These are phyloP conservation scores for Cyberlindnera mississippiensis DNA, from an alignment of 805 yeast genomes.

Conservation along the genomic window DNA sequence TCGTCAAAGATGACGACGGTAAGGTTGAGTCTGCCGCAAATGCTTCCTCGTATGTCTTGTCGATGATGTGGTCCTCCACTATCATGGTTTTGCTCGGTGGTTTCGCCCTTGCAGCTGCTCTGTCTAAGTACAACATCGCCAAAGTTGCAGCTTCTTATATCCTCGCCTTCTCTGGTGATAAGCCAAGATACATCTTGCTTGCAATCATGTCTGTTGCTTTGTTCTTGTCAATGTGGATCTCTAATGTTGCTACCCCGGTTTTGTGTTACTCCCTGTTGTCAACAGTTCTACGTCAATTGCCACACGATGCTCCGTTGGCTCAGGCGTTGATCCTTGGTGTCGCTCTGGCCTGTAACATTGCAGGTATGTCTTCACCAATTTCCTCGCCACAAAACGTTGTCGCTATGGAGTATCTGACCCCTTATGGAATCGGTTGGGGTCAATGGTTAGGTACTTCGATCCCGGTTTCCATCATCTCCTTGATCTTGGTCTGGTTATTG, in stretches of 20 bases:
- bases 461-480: conserved; percentile 66
- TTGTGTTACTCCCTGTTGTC: conserved; percentile 82
- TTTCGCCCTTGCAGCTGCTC: conserved; percentile 88
- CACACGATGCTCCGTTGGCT: conserved; percentile 68
- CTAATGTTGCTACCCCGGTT: conserved; percentile 96
- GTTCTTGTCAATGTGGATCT: conserved; percentile 89
- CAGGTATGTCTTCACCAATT: conserved; percentile 96
- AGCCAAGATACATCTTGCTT: conserved; percentile 71
- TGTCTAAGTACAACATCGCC: conserved; percentile 86
- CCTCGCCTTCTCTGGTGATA: conserved; percentile 73
- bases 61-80: conserved; percentile 92
- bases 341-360: conserved; percentile 87
- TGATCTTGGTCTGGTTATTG: conserved; percentile 67
- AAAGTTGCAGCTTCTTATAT: conserved; percentile 84
- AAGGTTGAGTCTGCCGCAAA: conserved; percentile 58
- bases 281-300: conserved; percentile 77
- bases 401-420: conserved; percentile 77
- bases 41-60: conserved; percentile 65
- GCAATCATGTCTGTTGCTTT: conserved; percentile 83
- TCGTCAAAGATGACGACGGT: conserved; percentile 50
- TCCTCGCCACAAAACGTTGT: conserved; percentile 95
- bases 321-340: conserved; percentile 85
- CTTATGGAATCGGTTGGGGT: conserved; percentile 69
- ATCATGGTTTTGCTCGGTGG: conserved; percentile 89
- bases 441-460: conserved; percentile 88